Conservation (phyloP, 192 early-diverging fungal species). For the Kickxella alabastrina region DNA sequence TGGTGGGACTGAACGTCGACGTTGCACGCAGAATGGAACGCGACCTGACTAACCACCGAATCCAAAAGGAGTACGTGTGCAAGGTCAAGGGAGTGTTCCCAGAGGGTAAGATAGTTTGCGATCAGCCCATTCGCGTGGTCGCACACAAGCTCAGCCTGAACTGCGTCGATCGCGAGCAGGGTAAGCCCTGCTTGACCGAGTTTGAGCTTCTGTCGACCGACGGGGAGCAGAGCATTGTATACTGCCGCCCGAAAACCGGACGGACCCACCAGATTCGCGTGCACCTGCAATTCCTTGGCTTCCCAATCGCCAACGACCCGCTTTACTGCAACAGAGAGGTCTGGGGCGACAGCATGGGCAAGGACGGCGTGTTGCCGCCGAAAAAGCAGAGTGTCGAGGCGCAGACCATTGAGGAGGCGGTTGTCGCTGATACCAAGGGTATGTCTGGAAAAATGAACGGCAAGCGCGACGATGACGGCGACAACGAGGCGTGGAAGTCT, state of each 20-base stretch:
- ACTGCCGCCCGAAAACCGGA: conserved; percentile 82
- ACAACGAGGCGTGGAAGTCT: conserved; percentile 14
- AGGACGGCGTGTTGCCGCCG: conserved; percentile 32
- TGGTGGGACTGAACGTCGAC: conserved; percentile 63
- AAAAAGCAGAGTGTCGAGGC: neutral
- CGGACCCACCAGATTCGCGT: conserved; percentile 97
- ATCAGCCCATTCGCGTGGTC: conserved; percentile 78
- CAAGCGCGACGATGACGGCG: conserved; percentile 6
- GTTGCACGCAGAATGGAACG: conserved; percentile 61
- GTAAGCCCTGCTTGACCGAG: conserved; percentile 77
- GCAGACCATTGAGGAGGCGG: neutral
- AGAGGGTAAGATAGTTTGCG: conserved; percentile 54
- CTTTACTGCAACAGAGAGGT: conserved; percentile 71
- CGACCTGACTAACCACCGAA: conserved; percentile 60
- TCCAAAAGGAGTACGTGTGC: conserved; percentile 86
- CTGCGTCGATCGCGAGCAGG: conserved; percentile 68
- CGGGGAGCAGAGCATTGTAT: conserved; percentile 67
- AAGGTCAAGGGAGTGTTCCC: conserved; percentile 89
- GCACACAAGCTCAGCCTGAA: conserved; percentile 88
- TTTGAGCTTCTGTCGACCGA: conserved; percentile 69
- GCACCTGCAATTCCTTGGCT: conserved; percentile 88
- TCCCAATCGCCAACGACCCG: conserved; percentile 94
- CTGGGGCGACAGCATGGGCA: conserved; percentile 66
- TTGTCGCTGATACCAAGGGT: neutral
- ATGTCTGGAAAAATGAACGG: conserved; percentile 15